These are phyloP conservation scores for Penicillium sp. DNA, from an alignment of 2,329 filamentous ascomycete genomes.

Conservation along the genomic window DNA sequence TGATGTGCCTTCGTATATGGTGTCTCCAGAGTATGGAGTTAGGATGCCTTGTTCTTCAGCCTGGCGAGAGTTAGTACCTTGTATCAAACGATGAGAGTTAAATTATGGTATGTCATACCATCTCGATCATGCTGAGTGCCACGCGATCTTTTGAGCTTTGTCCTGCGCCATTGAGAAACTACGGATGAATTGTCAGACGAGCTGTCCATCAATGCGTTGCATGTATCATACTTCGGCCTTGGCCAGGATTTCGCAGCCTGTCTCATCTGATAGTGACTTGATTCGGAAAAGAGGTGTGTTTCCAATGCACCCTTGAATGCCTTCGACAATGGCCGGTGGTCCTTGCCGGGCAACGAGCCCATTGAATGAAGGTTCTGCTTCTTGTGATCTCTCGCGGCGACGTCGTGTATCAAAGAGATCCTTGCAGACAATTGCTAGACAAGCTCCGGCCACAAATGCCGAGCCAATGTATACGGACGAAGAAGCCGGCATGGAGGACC, in stretches of 20 bases:
- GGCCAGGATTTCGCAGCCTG: constrained; percentile 80
- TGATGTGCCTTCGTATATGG: constrained; percentile 95
- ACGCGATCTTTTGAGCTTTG: constrained; percentile 94
- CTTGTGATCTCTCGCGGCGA: constrained; percentile 17
- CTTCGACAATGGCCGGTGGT: constrained; percentile 56
- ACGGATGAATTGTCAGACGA: background rate
- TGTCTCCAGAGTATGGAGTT: constrained; percentile 75
- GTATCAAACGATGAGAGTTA: background rate
- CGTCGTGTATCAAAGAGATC: constrained; percentile 67
- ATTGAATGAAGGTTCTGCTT: constrained; percentile 8
- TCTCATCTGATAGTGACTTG: constrained; percentile 75
- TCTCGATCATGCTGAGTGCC: constrained; percentile 78
- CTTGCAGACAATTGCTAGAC: constrained; percentile 71
- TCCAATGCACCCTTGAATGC: constrained; percentile 87
- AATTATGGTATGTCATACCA: constrained; percentile 33
- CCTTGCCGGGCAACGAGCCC: constrained; percentile 25
- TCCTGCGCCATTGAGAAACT: constrained; percentile 89
- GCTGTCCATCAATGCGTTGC: background rate
- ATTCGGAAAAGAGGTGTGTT: constrained; percentile 87
- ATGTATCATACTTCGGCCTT: constrained; percentile 67
- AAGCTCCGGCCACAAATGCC: constrained; percentile 71
- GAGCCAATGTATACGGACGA: constrained; percentile 54
- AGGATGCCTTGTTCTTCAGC: constrained; percentile 75
- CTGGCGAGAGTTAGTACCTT: constrained; percentile 28
- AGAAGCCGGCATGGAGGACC: constrained; percentile 29